Evolutionary conservation across 2,329 filamentous ascomycete genomes (phyloP), one percentile per base, ranked within the genome.

Genomic region (Hymenoscyphus salicellus): DNA sequence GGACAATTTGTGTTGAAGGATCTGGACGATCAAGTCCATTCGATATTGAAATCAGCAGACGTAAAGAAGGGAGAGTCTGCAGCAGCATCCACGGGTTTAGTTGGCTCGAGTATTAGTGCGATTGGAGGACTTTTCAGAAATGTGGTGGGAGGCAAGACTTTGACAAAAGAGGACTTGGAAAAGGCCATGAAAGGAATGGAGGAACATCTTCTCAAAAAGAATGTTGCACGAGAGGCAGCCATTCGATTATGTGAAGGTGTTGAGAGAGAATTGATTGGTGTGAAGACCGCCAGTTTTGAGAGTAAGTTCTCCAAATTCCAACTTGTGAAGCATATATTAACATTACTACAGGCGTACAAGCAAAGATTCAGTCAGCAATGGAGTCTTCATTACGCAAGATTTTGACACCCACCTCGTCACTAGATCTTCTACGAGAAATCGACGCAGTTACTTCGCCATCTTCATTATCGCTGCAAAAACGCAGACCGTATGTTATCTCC

Each of bases 161-260:
- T 99, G 73, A 96, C 92, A 1, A 91, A 93, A 76, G 86, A 90
- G 69, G 94, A 98, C 74, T 84, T 99, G 26, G 90, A 92, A 67
- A 96, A 96, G 77, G 91, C 95, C 1, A 88, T 99, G 80, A 95
- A 94, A 78, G 91, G 90, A 36, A 97, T 99, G 92, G 92, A 97
- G 75, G 92, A 97, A 64, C 94, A 98, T 76, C 82, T 99, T 6
- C 79, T 99, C 65, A 89, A 90, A 79, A 99, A 99, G 82, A 99
- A 99, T 73, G 93, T 99, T 32, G 95, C 95, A 0, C 90, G 92
- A 61, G 95, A 98, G 81, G 95, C 95, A 17, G 95, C 94, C 1
- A 85, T 97, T 36, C 90, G 95, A 61, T 81, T 99, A 52, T 97
- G 94, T 76, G 89, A 96, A 68, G 92, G 92, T 60, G 94, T 99